Evolutionary conservation across 139 green algal genomes (phyloP).

Genomic region (Picochlorum costavermella): DNA sequence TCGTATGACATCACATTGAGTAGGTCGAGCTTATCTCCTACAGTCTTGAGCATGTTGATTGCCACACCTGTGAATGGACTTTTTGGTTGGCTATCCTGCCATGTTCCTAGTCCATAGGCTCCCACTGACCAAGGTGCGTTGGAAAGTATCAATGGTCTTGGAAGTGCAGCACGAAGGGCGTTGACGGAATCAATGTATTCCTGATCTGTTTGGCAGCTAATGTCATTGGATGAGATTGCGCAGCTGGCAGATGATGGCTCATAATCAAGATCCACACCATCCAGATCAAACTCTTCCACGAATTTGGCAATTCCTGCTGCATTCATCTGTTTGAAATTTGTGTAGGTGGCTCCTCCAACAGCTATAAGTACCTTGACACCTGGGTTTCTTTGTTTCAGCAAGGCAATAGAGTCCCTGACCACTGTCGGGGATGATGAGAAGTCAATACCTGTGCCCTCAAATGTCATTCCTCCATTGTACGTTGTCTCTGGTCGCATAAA

Average conservation of each 20-base stretch:
- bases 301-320: constrained; percentile 25
- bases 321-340: constrained; percentile 18
- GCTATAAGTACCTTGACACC: constrained; percentile 33
- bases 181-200: constrained; percentile 14
- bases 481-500: constrained; percentile 37
- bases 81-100: not conserved
- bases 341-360: constrained; percentile 37
- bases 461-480: constrained; percentile 28
- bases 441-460: constrained; percentile 25
- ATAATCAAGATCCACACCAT: constrained; percentile 35
- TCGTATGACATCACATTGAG: constrained; percentile 46
- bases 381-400: constrained; percentile 31
- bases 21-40: constrained; percentile 25
- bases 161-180: constrained; percentile 24
- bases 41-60: constrained; percentile 30
- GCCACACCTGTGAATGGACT: constrained; percentile 25
- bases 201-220: constrained; percentile 31
- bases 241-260: constrained; percentile 14
- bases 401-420: constrained; percentile 24
- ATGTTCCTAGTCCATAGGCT: constrained; percentile 27
- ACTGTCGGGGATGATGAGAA: constrained; percentile 21
- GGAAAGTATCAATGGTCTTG: constrained; percentile 26
- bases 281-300: constrained; percentile 29
- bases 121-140: constrained; percentile 31
- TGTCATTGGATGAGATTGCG: not conserved